Evolutionary conservation across 2,329 filamentous ascomycete species (phyloP).

Genomic region (Calonectria fujianensis): DNA sequence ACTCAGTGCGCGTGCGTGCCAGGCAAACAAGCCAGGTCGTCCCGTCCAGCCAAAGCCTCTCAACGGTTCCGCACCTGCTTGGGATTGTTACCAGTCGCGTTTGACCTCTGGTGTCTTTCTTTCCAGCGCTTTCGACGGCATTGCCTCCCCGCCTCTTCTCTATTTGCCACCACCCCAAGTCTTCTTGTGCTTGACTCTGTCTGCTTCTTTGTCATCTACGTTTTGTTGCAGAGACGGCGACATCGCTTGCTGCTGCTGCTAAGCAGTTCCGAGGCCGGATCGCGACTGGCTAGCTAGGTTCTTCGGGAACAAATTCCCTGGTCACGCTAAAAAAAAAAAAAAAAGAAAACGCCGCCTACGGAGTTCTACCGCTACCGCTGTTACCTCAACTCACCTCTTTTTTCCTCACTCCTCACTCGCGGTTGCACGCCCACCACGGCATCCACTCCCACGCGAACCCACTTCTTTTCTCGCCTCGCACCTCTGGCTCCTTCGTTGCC

Average conservation of each 20-base stretch:
- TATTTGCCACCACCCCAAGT: background rate
- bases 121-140: background rate
- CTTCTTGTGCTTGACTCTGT: background rate
- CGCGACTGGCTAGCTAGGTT: conserved; percentile 29
- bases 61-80: conserved; percentile 51
- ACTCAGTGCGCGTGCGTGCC: conserved; percentile 48
- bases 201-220: background rate
- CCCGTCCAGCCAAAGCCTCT: conserved; percentile 45
- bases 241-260: conserved; percentile 12
- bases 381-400: conserved; percentile 45
- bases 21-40: conserved; percentile 38
- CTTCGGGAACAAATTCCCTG: conserved; percentile 35
- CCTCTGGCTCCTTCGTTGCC: conserved; percentile 42
- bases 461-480: conserved; percentile 51
- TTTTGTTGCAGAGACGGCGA: background rate
- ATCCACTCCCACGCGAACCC: conserved; percentile 48
- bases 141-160: background rate
- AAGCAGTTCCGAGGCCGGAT: conserved; percentile 30
- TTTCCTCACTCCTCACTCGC: conserved; percentile 35
- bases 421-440: conserved; percentile 46
- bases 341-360: conserved; percentile 39
- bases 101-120: conserved; percentile 34
- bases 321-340: conserved; percentile 35
- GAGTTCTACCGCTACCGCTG: conserved; percentile 38
- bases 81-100: conserved; percentile 25